A percentile compares a stretch with the other conserved stretches of the same genome.
Evolutionary conservation across 306 rosid genomes (phyloP).

Genomic region (Carpinus fangiana): DNA sequence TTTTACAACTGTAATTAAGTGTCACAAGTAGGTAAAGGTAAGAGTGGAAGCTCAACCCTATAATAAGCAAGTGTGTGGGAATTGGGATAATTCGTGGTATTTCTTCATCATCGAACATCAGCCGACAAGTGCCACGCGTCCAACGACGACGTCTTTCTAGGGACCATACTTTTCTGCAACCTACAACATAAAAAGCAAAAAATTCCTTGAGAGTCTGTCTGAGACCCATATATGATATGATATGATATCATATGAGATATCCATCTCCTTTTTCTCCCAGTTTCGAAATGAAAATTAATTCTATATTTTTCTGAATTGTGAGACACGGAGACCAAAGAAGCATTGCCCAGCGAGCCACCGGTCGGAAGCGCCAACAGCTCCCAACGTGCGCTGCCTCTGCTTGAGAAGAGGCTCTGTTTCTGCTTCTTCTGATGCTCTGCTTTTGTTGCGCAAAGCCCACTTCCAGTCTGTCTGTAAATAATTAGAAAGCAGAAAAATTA

Average conservation of each 20-base stretch:
- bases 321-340: conserved; percentile 33
- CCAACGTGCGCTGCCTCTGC: conserved; percentile 29
- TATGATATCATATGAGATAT: too few species aligned
- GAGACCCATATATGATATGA: not conserved
- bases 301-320: conserved; percentile 24
- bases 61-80: not conserved
- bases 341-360: conserved; percentile 20
- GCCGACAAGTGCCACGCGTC: conserved; percentile 31
- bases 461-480: conserved; percentile 48
- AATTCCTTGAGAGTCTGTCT: not conserved
- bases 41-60: not conserved
- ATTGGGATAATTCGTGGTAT: conserved; percentile 23
- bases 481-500: conserved; percentile 17
- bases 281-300: too few species aligned
- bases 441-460: conserved; percentile 44
- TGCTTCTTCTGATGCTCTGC: not conserved
- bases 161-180: conserved; percentile 34
- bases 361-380: conserved; percentile 33
- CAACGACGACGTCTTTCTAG: not conserved
- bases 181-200: not conserved
- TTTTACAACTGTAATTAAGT: too few species aligned
- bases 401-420: conserved; percentile 3
- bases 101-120: conserved; percentile 8
- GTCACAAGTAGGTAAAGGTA: too few species aligned
- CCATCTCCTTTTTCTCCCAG: conserved; percentile 13